These are phyloP conservation scores for Amanita muscaria DNA, from an alignment of 768 basidiomycete species.

Conservation along the genomic window DNA sequence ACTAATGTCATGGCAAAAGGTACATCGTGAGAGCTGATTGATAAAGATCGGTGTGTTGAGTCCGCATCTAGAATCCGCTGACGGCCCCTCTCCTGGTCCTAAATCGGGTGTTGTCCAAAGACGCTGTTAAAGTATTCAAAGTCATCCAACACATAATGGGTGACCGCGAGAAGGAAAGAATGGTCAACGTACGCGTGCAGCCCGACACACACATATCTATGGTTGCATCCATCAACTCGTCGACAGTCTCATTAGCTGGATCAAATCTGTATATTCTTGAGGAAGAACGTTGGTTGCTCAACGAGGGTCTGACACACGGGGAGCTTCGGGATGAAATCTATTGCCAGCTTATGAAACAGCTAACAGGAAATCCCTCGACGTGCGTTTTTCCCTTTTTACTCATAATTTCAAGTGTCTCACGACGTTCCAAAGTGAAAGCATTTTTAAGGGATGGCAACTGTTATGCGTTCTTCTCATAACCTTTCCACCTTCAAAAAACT, in stretches of 20 bases:
- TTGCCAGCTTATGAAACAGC: constrained; percentile 88
- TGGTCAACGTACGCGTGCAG: constrained; percentile 39
- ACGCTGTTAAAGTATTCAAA: constrained; percentile 82
- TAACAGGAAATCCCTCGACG: constrained; percentile 74
- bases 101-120: constrained; percentile 55
- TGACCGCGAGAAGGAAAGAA: constrained; percentile 70
- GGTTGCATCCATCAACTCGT: constrained; percentile 34
- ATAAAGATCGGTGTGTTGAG: constrained; percentile 3
- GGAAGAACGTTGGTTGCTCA: constrained; percentile 81
- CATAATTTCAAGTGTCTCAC: constrained; percentile 5
- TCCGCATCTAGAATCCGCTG: constrained; percentile 42
- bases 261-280: constrained; percentile 46
- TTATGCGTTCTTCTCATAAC: constrained; percentile 85
- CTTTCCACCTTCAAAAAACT: constrained; percentile 90
- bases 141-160: constrained; percentile 92
- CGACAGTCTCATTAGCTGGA: constrained; percentile 36
- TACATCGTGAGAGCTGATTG: constrained; percentile 14
- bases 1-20: constrained; percentile 92
- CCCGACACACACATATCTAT: constrained; percentile 37
- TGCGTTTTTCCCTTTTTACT: constrained; percentile 26
- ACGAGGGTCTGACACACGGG: constrained; percentile 68
- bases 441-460: constrained; percentile 90
- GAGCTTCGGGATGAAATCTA: constrained; percentile 92
- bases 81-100: constrained; percentile 67
- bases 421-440: constrained; percentile 56